Evolutionary conservation across 805 yeast species (phyloP), one percentile per base, ranked within the genome.

Genomic region (Candida insectalens): DNA sequence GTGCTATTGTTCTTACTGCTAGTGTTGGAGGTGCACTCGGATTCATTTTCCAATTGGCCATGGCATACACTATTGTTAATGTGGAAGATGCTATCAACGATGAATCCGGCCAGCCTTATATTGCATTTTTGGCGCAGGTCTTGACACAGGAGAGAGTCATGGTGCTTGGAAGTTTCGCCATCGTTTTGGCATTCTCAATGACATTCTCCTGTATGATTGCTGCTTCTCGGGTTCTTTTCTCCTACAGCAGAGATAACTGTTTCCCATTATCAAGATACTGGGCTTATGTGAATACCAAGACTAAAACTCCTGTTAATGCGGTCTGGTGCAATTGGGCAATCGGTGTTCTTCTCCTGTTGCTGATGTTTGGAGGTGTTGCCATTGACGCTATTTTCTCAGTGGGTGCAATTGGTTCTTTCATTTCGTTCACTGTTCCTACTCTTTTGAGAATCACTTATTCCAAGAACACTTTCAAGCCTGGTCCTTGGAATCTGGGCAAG

Each of bases 371-470:
- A 19, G 81, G 81, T 22, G 73, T 69, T 6, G 78, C 83, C 32
- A 72, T 77, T 44, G 77, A 70, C 18, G 84, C 84, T 32, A 74
- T 74, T 38, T 77, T 77, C 58, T 74, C 82, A 3, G 82, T 77
- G 29, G 82, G 83, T 21, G 83, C 82, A 32, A 75, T 77, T 47
- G 69, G 80, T 5, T 73, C 79, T 1, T 74, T 76, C 47, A 64
- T 76, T 39, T 75, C 83, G 3, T 77, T 76, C 57, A 64, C 71
- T 19, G 57, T 71, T 46, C 84, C 84, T 5, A 71, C 77, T 12
- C 46, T 71, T 9, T 61, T 77, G 37, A 70, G 74, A 46, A 67
- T 74, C 46, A 68, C 77, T 4, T 68, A 66, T 44, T 65, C 75
- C 3, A 54, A 69, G 36, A 58, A 65, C 23, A 56, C 63, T 1